Base-by-base conservation (phyloP, 2,329 filamentous ascomycete genomes). In the Coccinonectria pachysandricola region DNA sequence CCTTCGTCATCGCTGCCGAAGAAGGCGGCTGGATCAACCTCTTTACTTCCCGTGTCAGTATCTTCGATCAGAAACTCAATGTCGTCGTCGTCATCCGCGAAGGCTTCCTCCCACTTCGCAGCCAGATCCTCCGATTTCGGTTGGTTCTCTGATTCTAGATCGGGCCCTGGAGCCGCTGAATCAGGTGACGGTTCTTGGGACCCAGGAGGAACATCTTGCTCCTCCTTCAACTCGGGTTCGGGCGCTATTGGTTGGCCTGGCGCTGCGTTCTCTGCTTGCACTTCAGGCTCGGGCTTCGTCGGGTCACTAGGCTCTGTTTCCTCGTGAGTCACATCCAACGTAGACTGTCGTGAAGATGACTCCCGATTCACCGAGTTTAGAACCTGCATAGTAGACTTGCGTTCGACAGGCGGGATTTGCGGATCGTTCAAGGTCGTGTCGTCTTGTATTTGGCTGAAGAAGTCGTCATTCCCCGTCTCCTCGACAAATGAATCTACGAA, bases 1-100 rank as follows among this genome's bases (percentile, higher is more conserved):
- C 84, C 86, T 45, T 87, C 81, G 38, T 83, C 82, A 49, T 94
- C 87, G 40, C 87, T 87, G 23, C 81, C 75, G 37, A 87, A 76
- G 40, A 88, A 75, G 1, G 68, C 65, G 14, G 71, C 60, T 1
- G 75, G 66, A 39, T 83, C 76, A 11, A 81, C 45, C 27, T 64
- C 65, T 15, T 53, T 48, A 7, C 33, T 39, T 17, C 59, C 59
- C 14, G 50, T 48, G 2, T 53, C 48, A 9, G 64, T 56, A 16
- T 83, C 74, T 7, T 74, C 71, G 3, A 75, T 52, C 8, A 82
- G 62, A 21, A 76, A 67, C 13, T 65, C 64, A 13, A 76, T 74
- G 34, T 85, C 75, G 37, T 87, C 79, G 37, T 87, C 79, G 24
- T 82, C 79, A 9, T 64, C 82, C 34, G 62, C 83, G 43, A 95